These are phyloP conservation scores for Aspergillus ostianus DNA, from an alignment of 495 filamentous ascomycete genomes.

Conservation along the genomic window DNA sequence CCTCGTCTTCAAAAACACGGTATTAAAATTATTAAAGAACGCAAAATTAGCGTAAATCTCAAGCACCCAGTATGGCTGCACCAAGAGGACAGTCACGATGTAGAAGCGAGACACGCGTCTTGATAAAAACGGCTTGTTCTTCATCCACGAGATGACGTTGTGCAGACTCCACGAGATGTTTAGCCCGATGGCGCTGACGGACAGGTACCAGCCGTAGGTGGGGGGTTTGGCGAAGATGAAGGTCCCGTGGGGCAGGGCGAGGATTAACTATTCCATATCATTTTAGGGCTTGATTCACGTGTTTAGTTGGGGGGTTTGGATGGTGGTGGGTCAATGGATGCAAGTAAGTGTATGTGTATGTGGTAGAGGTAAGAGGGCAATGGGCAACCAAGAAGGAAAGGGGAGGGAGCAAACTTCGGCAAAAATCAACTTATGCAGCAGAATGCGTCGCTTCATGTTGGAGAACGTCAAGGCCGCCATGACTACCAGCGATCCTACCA, in stretches of 20 bases:
- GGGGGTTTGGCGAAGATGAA: slow-evolving; percentile 45
- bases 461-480: slow-evolving; percentile 43
- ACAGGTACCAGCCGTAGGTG: slow-evolving; percentile 48
- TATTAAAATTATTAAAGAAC: slow-evolving; percentile 50
- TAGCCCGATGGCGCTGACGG: slow-evolving; percentile 44
- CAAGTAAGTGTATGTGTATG: too few species aligned
- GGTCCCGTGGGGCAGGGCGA: slow-evolving; percentile 41
- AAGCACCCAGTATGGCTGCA: slow-evolving; percentile 45
- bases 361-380: background rate
- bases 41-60: slow-evolving; percentile 52
- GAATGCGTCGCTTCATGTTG: slow-evolving; percentile 42
- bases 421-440: slow-evolving; percentile 48
- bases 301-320: background rate
- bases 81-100: slow-evolving; percentile 39
- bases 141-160: slow-evolving; percentile 52
- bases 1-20: slow-evolving; percentile 47
- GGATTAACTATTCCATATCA: slow-evolving; percentile 36
- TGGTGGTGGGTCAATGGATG: background rate
- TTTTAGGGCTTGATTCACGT: too few species aligned
- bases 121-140: slow-evolving; percentile 44
- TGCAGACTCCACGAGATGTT: slow-evolving; percentile 47
- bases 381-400: background rate
- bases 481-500: slow-evolving; percentile 47
- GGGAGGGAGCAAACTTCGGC: slow-evolving; percentile 34
- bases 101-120: slow-evolving; percentile 34